Evolutionary conservation across 352 stramenopile genomes (phyloP).

Genomic region (Elongisporangium senticosum): DNA sequence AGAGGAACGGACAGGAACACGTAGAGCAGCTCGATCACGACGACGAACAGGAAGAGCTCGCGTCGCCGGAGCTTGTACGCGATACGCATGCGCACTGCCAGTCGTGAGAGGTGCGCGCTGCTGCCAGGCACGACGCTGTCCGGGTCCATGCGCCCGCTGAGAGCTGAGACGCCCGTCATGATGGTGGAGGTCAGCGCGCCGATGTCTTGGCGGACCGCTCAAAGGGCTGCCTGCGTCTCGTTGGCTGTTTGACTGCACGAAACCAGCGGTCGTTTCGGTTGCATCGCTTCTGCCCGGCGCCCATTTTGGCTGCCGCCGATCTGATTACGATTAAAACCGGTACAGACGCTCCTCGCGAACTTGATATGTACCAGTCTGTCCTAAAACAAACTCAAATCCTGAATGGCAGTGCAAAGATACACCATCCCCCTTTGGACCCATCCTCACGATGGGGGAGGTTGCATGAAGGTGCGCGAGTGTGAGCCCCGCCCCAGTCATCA

Average conservation of each 20-base stretch:
- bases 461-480: neutral
- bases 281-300: too few relatives aligned
- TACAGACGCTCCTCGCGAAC: neutral
- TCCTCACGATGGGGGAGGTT: neutral
- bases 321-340: neutral
- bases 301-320: neutral
- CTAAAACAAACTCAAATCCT: neutral
- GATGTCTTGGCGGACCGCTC: neutral
- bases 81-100: neutral
- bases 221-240: too few relatives aligned
- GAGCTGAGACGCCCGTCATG: neutral
- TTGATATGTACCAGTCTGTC: neutral
- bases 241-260: neutral
- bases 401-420: neutral
- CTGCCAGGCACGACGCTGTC: neutral
- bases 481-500: neutral
- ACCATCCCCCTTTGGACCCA: neutral
- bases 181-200: neutral
- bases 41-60: constrained; percentile 18
- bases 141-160: neutral
- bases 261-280: neutral
- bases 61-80: constrained; percentile 20
- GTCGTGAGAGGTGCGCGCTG: neutral
- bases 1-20: constrained; percentile 50
- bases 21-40: constrained; percentile 38